Conservation (phyloP, 2,329 filamentous ascomycete genomes). For the Chrysosporium keratinophilum region DNA sequence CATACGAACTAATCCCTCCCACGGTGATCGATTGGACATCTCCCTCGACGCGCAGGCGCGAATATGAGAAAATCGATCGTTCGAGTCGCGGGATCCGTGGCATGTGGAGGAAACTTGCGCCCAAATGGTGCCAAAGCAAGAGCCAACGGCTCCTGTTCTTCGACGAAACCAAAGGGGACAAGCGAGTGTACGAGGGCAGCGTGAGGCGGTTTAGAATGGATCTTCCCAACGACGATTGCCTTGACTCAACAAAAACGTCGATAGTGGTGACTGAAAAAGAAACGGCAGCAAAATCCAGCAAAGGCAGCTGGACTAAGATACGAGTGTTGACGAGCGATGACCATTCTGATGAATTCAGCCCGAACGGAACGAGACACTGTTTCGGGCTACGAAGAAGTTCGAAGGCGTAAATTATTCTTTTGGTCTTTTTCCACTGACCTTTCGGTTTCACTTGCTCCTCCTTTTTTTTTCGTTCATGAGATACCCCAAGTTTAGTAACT, state of each 20-base stretch:
- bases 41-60: conserved; percentile 33
- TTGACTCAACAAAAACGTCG: not conserved
- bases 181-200: conserved; percentile 34
- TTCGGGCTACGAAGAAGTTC: not conserved
- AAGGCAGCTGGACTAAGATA: not conserved
- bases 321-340: not conserved
- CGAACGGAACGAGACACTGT: not conserved
- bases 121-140: conserved; percentile 31
- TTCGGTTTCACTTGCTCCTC: not conserved
- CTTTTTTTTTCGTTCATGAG: not conserved
- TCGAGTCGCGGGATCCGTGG: conserved; percentile 35
- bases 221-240: conserved; percentile 27
- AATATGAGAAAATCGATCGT: conserved; percentile 47
- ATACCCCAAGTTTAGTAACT: conserved; percentile 7
- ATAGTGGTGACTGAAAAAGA: not conserved
- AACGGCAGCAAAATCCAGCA: not conserved
- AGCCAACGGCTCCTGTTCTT: conserved; percentile 33
- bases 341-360: not conserved
- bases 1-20: conserved; percentile 22
- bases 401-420: not conserved
- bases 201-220: conserved; percentile 39
- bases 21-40: conserved; percentile 41
- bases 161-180: conserved; percentile 29
- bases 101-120: conserved; percentile 34
- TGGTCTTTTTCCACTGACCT: not conserved